Conservation (phyloP, 2,329 filamentous ascomycete genomes). For the Pestalotiopsis sp. region DNA sequence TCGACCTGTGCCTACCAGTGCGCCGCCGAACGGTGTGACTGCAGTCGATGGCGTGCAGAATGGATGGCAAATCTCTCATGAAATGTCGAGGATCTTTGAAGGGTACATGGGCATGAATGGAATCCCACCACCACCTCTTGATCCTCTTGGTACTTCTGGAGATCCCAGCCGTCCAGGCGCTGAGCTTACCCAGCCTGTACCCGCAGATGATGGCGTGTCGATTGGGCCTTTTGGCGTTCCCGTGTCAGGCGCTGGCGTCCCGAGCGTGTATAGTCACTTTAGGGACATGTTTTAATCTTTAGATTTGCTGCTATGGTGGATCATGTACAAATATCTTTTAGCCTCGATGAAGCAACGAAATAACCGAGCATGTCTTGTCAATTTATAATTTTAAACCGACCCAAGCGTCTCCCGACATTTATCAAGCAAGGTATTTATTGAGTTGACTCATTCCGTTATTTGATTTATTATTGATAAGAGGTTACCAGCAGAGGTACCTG, state of each 20-base stretch:
- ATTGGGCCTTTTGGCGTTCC: slow-evolving; percentile 4
- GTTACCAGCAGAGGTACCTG: too few relatives aligned
- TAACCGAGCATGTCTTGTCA: neutral
- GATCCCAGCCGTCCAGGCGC: neutral
- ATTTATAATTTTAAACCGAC: too few relatives aligned
- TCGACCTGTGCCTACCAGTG: slow-evolving; percentile 13
- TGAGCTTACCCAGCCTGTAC: slow-evolving; percentile 2
- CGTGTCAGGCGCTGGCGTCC: slow-evolving; percentile 14
- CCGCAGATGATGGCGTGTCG: slow-evolving; percentile 9
- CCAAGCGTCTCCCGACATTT: too few relatives aligned
- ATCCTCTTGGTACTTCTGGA: neutral
- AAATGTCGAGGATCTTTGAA: slow-evolving; percentile 54
- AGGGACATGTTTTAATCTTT: slow-evolving; percentile 27
- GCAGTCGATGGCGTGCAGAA: slow-evolving; percentile 34
- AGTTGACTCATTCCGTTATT: too few relatives aligned
- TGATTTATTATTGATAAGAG: too few relatives aligned
- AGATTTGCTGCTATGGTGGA: neutral
- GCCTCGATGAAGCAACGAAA: neutral
- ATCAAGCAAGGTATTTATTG: too few relatives aligned
- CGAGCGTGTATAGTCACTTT: slow-evolving; percentile 27
- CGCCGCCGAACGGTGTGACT: slow-evolving; percentile 12
- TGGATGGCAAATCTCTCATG: slow-evolving; percentile 51
- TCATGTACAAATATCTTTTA: neutral
- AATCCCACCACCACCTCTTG: neutral
- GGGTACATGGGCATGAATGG: slow-evolving; percentile 33